phyloP scores from a whole-genome alignment of 2,329 filamentous ascomycete genomes.

The Colletotrichum sp. region DNA sequence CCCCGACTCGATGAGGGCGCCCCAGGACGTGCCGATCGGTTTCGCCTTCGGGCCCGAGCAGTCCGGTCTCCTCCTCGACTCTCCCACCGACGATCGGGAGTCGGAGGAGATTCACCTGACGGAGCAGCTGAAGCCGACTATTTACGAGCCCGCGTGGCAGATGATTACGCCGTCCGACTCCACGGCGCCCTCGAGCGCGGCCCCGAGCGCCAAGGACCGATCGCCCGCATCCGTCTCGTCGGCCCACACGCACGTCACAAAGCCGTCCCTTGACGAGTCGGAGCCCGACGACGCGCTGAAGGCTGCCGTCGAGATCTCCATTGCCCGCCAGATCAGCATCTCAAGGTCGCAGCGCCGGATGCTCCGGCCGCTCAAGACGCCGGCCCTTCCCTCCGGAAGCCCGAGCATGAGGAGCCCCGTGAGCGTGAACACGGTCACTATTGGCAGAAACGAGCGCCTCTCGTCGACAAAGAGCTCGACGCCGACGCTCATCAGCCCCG shows the following conservation, averaged over 20 bases:
- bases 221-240: constrained; percentile 37
- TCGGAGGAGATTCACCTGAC: constrained; percentile 27
- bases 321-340: constrained; percentile 71
- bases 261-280: constrained; percentile 40
- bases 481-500: constrained; percentile 49
- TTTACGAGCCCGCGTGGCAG: constrained; percentile 51
- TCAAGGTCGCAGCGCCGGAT: constrained; percentile 66
- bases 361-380: constrained; percentile 57
- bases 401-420: constrained; percentile 10
- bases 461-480: constrained; percentile 45
- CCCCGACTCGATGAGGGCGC: background rate
- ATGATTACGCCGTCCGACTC: constrained; percentile 45
- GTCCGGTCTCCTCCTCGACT: constrained; percentile 45
- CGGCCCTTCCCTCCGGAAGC: constrained; percentile 18
- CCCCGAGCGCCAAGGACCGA: constrained; percentile 32
- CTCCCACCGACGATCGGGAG: constrained; percentile 37
- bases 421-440: constrained; percentile 15
- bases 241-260: constrained; percentile 36
- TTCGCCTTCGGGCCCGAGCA: constrained; percentile 37
- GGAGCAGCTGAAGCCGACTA: constrained; percentile 38
- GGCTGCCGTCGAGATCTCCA: constrained; percentile 68
- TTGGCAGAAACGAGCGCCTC: constrained; percentile 31
- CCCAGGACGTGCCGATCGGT: background rate
- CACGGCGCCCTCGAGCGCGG: constrained; percentile 26
- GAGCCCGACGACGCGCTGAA: constrained; percentile 46